A percentile compares a stretch with the other conserved stretches of the same genome.
These are phyloP conservation scores for Patellifolia procumbens DNA, from an alignment of 179 eudicot species.

Conservation along the genomic window DNA sequence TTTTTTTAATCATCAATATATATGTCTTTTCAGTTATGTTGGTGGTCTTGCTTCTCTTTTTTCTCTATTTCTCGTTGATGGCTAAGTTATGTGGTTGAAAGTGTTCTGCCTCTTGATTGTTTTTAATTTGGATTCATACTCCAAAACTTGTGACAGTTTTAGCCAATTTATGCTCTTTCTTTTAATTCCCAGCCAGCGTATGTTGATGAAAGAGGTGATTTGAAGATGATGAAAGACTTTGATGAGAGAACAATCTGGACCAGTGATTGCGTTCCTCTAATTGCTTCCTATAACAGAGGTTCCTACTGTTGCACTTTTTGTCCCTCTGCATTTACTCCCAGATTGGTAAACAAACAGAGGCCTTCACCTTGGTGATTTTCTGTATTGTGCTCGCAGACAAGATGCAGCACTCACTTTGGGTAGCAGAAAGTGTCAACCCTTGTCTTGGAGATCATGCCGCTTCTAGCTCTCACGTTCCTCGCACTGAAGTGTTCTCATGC, in stretches of 20 bases:
- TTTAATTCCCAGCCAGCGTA: slow-evolving; percentile 49
- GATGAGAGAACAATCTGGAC: slow-evolving; percentile 98
- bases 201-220: slow-evolving; percentile 76
- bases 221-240: slow-evolving; percentile 71
- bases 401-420: slow-evolving; percentile 91
- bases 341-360: slow-evolving; percentile 1
- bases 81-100: neutral
- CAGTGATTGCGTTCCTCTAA: slow-evolving; percentile 68
- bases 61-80: slow-evolving; percentile 1
- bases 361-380: slow-evolving; percentile 6
- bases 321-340: neutral
- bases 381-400: slow-evolving; percentile 51
- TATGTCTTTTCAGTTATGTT: neutral
- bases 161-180: neutral
- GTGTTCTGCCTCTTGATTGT: slow-evolving; percentile 15
- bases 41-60: neutral
- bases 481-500: slow-evolving; percentile 50
- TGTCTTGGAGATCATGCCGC: slow-evolving; percentile 34
- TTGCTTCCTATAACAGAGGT: slow-evolving; percentile 93
- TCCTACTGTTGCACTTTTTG: slow-evolving; percentile 14
- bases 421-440: slow-evolving; percentile 51
- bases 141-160: neutral
- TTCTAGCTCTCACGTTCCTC: slow-evolving; percentile 42
- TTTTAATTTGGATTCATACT: neutral
- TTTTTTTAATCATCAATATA: neutral